Evolutionary conservation across 225 moss, liverwort and hornwort genomes (phyloP), one percentile per base, ranked within the genome.

Genomic region (Straminergon stramineum): DNA sequence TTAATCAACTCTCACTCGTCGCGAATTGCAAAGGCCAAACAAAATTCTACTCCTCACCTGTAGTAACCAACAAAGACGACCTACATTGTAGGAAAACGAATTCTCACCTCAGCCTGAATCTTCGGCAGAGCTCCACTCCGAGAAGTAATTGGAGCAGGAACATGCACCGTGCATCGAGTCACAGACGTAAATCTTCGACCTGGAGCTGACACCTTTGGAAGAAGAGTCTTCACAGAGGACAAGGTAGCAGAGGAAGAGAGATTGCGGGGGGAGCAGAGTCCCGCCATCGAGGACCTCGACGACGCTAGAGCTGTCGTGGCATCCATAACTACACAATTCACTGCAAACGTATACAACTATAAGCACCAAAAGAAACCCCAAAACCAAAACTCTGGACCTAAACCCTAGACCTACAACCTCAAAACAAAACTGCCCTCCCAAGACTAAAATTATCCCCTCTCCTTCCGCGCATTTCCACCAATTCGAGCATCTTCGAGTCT

Each of bases 91-190:
- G 27, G 53, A 45, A 91, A 70, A 63, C 52, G 17, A 78, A 66
- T 79, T 37, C 88, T 41, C 74, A 89, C 89, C 89, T 91, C 89
- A 35, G 96, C 94, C 92, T 94, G 94, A 87, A 97, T 89, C 89
- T 95, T 97, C 51, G 94, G 88, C 71, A 91, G 87, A 76, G 95
- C 91, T 35, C 87, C 89, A 92, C 94, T 95, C 19, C 89, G 87
- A 66, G 93, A 94, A 81, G 94, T 91, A 61, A 88, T 80, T 87
- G 91, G 91, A 85, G 89, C 94, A 91, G 92, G 77, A 91, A 91
- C 73, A 70, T 61, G 67, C 21, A 62, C 82, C 61, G 66, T 75
- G 84, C 92, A 92, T 81, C 84, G 86, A 75, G 69, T 81, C 45
- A 84, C n/a, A 62, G 41, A 16, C 20, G 75, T 52, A 73, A 52